A percentile compares a stretch with the other conserved stretches of the same genome.
Evolutionary conservation across 78 protist species (phyloP).

Genomic region (Polysphondylium violaceum): DNA sequence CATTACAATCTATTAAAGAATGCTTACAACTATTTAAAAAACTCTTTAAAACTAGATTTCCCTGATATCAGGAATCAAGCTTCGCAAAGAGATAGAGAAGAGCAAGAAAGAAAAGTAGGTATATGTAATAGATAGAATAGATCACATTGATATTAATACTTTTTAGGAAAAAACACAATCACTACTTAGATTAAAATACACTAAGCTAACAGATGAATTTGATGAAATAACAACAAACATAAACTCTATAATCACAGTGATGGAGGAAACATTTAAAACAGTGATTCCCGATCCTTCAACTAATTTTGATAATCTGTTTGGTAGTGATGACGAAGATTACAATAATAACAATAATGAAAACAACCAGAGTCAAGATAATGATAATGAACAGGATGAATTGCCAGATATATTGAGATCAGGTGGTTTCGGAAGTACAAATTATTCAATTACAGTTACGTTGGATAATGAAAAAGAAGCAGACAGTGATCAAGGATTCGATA

Average conservation of each 20-base stretch:
- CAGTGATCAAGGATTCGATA: neutral
- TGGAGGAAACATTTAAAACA: neutral
- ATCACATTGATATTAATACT: neutral
- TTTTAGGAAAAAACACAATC: slow-evolving; percentile 36
- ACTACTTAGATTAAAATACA: slow-evolving; percentile 37
- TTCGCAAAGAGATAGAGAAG: slow-evolving; percentile 16
- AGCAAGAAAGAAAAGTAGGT: slow-evolving; percentile 42
- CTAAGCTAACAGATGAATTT: slow-evolving; percentile 44
- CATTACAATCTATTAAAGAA: slow-evolving; percentile 36
- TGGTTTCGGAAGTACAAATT: slow-evolving; percentile 71
- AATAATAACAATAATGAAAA: slow-evolving; percentile 1
- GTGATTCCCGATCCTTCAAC: slow-evolving; percentile 37
- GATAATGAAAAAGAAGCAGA: slow-evolving; percentile 17
- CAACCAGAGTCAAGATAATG: neutral
- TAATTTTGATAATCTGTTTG: slow-evolving; percentile 66
- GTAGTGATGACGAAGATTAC: slow-evolving; percentile 22
- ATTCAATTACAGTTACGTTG: slow-evolving; percentile 31
- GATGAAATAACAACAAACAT: neutral
- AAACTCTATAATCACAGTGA: neutral
- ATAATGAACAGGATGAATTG: neutral
- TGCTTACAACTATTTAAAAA: slow-evolving; percentile 47
- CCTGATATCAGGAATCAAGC: slow-evolving; percentile 37
- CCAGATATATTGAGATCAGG: slow-evolving; percentile 51
- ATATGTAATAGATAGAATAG: neutral
- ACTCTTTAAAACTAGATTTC: slow-evolving; percentile 41